Conservation (phyloP, 768 basidiomycete genomes). For the Tephrocybe sp. region DNA sequence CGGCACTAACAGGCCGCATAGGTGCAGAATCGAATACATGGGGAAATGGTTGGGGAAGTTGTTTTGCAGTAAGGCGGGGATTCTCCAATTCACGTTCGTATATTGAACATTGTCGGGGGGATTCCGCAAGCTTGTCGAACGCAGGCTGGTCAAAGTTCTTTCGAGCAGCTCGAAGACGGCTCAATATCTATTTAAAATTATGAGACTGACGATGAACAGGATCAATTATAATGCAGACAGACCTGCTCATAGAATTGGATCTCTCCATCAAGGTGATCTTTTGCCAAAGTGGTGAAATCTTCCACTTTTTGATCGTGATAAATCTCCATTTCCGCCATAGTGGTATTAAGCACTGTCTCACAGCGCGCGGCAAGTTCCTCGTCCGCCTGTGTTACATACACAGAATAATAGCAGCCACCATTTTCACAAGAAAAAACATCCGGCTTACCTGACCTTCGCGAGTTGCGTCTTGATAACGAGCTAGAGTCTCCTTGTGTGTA, state of each 20-base stretch:
- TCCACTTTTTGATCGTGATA: constrained; percentile 74
- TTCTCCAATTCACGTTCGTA: constrained; percentile 73
- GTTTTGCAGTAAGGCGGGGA: constrained; percentile 41
- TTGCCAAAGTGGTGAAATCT: constrained; percentile 57
- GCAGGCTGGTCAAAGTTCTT: constrained; percentile 46
- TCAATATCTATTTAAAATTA: constrained; percentile 43
- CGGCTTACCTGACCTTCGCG: constrained; percentile 32
- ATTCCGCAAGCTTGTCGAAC: constrained; percentile 43
- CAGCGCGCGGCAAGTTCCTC: constrained; percentile 71
- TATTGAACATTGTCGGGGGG: constrained; percentile 63
- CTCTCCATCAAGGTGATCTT: constrained; percentile 75
- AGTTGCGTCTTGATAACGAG: constrained; percentile 59
- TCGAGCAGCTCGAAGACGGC: constrained; percentile 56
- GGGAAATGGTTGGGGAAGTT: constrained; percentile 72
- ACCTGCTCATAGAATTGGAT: constrained; percentile 76
- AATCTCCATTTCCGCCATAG: constrained; percentile 84
- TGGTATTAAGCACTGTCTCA: constrained; percentile 85
- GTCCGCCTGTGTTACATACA: constrained; percentile 38
- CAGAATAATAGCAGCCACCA: background rate
- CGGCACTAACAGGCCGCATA: constrained; percentile 72
- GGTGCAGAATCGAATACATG: constrained; percentile 74
- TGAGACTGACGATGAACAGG: background rate
- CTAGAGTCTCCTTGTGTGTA: constrained; percentile 70
- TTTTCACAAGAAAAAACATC: background rate
- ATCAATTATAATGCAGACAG: background rate